Conservation (phyloP, 345 rosid species). For the Cardamine chenopodiifolia region DNA sequence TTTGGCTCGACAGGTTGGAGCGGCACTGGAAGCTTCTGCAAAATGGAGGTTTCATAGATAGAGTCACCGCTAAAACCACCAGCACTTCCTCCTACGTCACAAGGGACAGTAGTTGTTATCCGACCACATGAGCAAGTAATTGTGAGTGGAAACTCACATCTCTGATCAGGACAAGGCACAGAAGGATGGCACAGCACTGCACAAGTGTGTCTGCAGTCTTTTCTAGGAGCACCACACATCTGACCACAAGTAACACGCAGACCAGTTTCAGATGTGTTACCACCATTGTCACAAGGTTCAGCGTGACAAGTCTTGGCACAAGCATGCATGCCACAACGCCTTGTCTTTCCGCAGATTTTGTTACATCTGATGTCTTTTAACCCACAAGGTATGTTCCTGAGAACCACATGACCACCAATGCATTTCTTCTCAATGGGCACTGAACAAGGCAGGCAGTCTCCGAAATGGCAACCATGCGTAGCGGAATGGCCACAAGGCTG, state of each 20-base stretch:
- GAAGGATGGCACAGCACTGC: constrained; percentile 69
- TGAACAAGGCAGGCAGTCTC: constrained; percentile 88
- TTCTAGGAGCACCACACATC: constrained; percentile 79
- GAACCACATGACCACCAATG: constrained; percentile 80
- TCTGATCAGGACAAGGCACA: constrained; percentile 71
- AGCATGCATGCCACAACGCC: constrained; percentile 87
- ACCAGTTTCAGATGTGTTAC: constrained; percentile 40
- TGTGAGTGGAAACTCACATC: constrained; percentile 71
- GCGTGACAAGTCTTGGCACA: constrained; percentile 79
- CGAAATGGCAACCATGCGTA: constrained; percentile 87
- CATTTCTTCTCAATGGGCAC: constrained; percentile 81
- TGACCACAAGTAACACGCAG: constrained; percentile 72
- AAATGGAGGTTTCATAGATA: constrained; percentile 64
- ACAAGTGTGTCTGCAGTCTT: constrained; percentile 80
- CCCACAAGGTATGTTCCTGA: constrained; percentile 87
- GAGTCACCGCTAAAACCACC: constrained; percentile 50
- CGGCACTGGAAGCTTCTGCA: constrained; percentile 61
- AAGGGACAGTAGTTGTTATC: constrained; percentile 64
- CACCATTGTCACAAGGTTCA: constrained; percentile 59
- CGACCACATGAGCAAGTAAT: constrained; percentile 79
- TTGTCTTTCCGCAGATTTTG: constrained; percentile 76
- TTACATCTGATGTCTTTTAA: constrained; percentile 82
- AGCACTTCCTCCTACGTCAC: constrained; percentile 68
- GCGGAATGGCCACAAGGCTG: constrained; percentile 84
- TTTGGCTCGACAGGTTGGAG: constrained; percentile 67